Percentiles rank a stretch among this genome's conserved stretches.
phyloP scores from a whole-genome alignment of 805 yeast species.

The Priceomyces medius region DNA sequence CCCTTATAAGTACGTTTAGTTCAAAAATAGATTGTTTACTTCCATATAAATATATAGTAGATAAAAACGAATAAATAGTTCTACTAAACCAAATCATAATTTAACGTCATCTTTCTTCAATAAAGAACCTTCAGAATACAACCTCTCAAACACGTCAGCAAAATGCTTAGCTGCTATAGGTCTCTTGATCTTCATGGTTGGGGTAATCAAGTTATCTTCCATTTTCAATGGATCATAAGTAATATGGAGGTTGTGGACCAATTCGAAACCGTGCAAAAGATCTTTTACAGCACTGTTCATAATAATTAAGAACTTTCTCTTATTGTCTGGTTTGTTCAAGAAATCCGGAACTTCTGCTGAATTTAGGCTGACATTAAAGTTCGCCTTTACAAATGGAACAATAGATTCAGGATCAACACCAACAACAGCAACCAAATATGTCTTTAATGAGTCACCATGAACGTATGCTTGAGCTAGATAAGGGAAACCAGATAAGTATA shows the following conservation, averaged over 20 bases:
- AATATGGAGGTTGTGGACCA: conserved; percentile 34
- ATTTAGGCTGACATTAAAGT: conserved; percentile 10
- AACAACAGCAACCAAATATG: conserved; percentile 29
- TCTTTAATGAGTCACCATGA: conserved; percentile 32
- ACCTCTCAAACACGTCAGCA: conserved; percentile 20
- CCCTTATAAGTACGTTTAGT: conserved; percentile 84
- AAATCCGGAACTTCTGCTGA: conserved; percentile 18
- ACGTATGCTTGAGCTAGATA: conserved; percentile 27
- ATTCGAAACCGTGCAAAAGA: conserved; percentile 36
- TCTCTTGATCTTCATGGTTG: conserved; percentile 43
- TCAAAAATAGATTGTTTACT: background rate
- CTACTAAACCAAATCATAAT: conserved; percentile 5
- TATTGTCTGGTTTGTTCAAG: conserved; percentile 23
- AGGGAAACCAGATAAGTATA: conserved; percentile 30
- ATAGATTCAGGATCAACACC: conserved; percentile 24
- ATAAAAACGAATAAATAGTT: background rate
- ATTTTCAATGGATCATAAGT: conserved; percentile 40
- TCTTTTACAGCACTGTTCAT: conserved; percentile 24
- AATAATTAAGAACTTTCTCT: conserved; percentile 18
- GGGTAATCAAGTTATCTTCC: conserved; percentile 39
- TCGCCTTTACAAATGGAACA: conserved; percentile 14
- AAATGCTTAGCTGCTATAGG: conserved; percentile 35
- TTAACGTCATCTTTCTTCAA: conserved; percentile 7
- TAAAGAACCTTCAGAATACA: conserved; percentile 39
- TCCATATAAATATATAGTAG: too few relatives aligned